Percentiles rank a stretch among this genome's conserved stretches.
phyloP scores from a whole-genome alignment of 148 eudicot species.

The Heliosperma pusillum region DNA sequence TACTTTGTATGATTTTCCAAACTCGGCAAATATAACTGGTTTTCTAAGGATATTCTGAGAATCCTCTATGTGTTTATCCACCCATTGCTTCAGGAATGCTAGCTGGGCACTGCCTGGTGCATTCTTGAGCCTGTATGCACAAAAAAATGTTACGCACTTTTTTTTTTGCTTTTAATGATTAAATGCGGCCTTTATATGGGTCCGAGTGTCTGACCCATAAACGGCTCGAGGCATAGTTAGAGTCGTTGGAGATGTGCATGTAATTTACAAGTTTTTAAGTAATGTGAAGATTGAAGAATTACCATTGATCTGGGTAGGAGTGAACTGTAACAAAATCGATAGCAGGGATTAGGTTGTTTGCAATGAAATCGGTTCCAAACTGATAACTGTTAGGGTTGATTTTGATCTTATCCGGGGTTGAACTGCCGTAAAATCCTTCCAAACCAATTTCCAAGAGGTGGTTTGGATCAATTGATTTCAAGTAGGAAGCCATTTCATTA shows the following conservation, averaged over 20 bases:
- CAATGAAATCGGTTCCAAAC: slow-evolving; percentile 58
- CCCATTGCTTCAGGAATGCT: slow-evolving; percentile 43
- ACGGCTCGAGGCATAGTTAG: no score
- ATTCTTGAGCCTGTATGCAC: slow-evolving; percentile 42
- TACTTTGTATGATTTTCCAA: slow-evolving; percentile 54
- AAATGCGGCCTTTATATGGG: no score
- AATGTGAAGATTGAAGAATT: background rate
- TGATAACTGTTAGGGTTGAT: slow-evolving; percentile 30
- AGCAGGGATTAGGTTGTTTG: slow-evolving; percentile 46
- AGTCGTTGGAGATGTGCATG: no score
- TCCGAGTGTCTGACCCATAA: no score
- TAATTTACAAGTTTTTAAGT: background rate
- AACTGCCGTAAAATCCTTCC: slow-evolving; percentile 67
- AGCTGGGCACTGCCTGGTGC: slow-evolving; percentile 31
- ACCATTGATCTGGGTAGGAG: slow-evolving; percentile 71
- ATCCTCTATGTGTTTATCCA: slow-evolving; percentile 45
- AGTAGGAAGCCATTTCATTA: slow-evolving; percentile 54
- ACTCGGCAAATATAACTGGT: slow-evolving; percentile 59
- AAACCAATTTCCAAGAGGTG: slow-evolving; percentile 59
- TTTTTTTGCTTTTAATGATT: no score
- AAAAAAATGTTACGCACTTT: no score
- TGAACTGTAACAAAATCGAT: slow-evolving; percentile 72
- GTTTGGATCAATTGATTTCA: slow-evolving; percentile 57
- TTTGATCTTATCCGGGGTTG: slow-evolving; percentile 35
- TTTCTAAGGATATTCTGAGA: slow-evolving; percentile 41